phyloP scores from a whole-genome alignment of 2,329 filamentous ascomycete genomes.

The Curvularia verruculosa region DNA sequence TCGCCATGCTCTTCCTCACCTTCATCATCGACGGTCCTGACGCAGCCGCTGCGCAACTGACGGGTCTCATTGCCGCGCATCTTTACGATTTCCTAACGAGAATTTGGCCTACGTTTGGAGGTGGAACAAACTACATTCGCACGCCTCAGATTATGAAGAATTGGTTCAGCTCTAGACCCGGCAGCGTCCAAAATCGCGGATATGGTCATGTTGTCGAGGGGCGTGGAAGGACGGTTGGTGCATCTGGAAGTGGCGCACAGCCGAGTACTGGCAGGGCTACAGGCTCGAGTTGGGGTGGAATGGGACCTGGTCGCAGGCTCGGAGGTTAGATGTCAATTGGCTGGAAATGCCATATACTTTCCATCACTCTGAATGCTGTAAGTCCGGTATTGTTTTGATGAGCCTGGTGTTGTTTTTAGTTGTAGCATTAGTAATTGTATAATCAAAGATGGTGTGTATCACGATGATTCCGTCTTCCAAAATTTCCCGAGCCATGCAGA shows the following conservation, averaged over 20 bases:
- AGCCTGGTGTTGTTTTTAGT: not conserved
- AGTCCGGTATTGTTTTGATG: not conserved
- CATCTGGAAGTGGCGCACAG: slow-evolving; percentile 18
- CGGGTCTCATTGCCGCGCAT: slow-evolving; percentile 86
- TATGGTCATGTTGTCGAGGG: slow-evolving; percentile 68
- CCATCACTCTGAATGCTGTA: not conserved
- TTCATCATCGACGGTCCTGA: slow-evolving; percentile 69
- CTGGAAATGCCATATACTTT: slow-evolving; percentile 10
- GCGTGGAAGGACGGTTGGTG: slow-evolving; percentile 18
- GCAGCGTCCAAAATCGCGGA: slow-evolving; percentile 54
- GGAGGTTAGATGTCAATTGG: slow-evolving; percentile 24
- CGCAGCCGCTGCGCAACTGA: slow-evolving; percentile 67
- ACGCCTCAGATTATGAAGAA: slow-evolving; percentile 75
- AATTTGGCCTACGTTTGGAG: slow-evolving; percentile 87
- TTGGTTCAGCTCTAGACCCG: slow-evolving; percentile 63
- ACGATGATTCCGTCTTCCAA: not conserved
- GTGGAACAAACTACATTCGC: slow-evolving; percentile 75
- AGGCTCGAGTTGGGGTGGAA: slow-evolving; percentile 33
- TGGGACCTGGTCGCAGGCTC: slow-evolving; percentile 43
- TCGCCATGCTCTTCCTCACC: slow-evolving; percentile 76
- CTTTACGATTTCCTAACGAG: slow-evolving; percentile 87
- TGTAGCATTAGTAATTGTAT: not conserved
- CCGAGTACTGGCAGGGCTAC: slow-evolving; percentile 36
- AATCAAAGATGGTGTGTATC: not conserved
- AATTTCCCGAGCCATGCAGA: not conserved